Percentiles rank a stretch among this genome's conserved stretches.
Evolutionary conservation across 1,284 basidiomycete genomes (phyloP).

Genomic region (Cryptococcus wingfieldii): DNA sequence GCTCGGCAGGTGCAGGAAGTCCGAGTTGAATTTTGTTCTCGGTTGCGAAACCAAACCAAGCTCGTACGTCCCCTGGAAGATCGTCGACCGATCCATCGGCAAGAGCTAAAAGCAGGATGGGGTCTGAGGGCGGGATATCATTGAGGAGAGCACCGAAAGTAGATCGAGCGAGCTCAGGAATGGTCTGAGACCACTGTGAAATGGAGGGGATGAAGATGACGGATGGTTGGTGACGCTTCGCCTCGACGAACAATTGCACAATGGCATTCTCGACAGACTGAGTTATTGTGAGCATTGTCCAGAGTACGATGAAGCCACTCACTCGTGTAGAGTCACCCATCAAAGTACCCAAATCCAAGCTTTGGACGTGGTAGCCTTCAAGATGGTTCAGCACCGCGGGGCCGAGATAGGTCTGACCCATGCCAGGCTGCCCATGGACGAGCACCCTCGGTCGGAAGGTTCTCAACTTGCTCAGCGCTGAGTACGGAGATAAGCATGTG

Average conservation of each 20-base stretch:
- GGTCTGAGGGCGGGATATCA: conserved; percentile 82
- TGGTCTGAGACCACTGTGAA: conserved; percentile 75
- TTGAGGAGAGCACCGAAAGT: conserved; percentile 89
- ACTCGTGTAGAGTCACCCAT: conserved; percentile 87
- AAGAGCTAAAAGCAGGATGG: conserved; percentile 82
- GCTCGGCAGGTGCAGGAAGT: conserved; percentile 56
- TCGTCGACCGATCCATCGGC: conserved; percentile 70
- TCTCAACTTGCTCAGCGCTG: conserved; percentile 86
- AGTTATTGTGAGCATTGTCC: neutral
- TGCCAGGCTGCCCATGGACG: conserved; percentile 74
- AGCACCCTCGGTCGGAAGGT: conserved; percentile 87
- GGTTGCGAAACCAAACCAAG: conserved; percentile 81
- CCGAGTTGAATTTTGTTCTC: conserved; percentile 69
- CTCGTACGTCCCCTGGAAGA: conserved; percentile 75
- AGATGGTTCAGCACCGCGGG: conserved; percentile 87
- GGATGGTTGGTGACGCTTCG: conserved; percentile 94
- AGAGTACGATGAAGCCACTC: conserved; percentile 25
- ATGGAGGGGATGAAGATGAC: conserved; percentile 92
- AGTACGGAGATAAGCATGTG: conserved; percentile 8
- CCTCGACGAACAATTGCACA: conserved; percentile 95
- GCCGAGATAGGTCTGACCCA: conserved; percentile 88
- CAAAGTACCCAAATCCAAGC: conserved; percentile 81
- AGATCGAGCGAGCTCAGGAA: conserved; percentile 76
- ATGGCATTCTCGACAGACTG: conserved; percentile 88
- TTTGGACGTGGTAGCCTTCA: conserved; percentile 94